Evolutionary conservation across 352 stramenopile genomes (phyloP), one percentile per base, ranked within the genome.

Genomic region (Achlya hypogyna): DNA sequence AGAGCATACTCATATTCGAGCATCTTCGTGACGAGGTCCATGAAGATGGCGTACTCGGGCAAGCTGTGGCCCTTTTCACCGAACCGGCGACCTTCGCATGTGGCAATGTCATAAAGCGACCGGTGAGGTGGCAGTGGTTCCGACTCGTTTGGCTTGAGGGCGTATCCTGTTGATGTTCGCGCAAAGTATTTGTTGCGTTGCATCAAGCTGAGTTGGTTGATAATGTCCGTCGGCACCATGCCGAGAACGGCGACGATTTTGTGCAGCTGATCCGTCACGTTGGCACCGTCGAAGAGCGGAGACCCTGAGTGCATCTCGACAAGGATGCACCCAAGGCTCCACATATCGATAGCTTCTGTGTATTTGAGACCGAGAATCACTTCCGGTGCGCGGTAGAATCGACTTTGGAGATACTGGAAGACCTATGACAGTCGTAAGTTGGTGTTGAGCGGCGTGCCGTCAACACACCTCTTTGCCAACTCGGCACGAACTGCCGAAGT

Each of bases 231-330:
- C 12, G 97, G 95, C 2, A 95, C 76, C 88, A 98, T 96, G 23
- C 97, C 97, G 27, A 98, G 74, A n/a, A 96, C 76, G 53, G 88
- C 82, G 20, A 97, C 91, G 77, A 99, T 98, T 71, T 97, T 94
- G 70, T 93, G 88, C 71, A 99, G 91, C 70, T 99, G 96, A 75
- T 99, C 96, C 69, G 96, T 82, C 72, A 98, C 90, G 74, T 99
- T 91, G 1, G 84, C 88, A 4, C 96, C 97, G 16, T 87, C 94
- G 76, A 99, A 99, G 1, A 99, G 75, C 9, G 97, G 96, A 69
- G 98, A 97, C 25, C 96, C 97, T 1, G 96, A 99, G 74, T 99
- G 95, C 91, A 99, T 97, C 65, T 99, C 87, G n/a, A 95, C 87
- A 66, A 96, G 71, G 65, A 95, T 95, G 69, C 87, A 95, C 28